Conservation (phyloP, 352 stramenopile species). For the Phytophthora tentaculata region DNA sequence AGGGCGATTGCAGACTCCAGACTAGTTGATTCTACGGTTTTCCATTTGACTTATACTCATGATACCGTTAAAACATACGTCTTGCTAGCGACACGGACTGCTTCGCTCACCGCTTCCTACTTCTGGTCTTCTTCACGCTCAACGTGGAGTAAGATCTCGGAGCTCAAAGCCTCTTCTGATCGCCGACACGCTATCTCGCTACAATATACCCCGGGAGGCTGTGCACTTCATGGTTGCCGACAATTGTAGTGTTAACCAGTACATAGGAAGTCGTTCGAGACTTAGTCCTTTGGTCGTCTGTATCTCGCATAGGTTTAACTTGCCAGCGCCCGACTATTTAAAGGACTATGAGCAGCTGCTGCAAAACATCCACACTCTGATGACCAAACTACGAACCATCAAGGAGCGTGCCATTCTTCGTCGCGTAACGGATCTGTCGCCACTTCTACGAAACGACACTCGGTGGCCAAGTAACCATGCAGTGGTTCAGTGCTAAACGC, state of each 20-base stretch:
- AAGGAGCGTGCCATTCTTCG: neutral
- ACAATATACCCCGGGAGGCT: neutral
- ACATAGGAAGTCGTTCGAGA: slow-evolving; percentile 21
- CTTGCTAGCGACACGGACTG: too few relatives aligned
- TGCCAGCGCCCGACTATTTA: slow-evolving; percentile 18
- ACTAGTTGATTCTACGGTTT: too few relatives aligned
- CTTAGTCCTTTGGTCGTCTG: neutral
- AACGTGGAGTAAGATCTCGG: too few relatives aligned
- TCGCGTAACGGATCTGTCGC: neutral
- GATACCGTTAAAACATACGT: too few relatives aligned
- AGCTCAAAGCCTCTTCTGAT: too few relatives aligned
- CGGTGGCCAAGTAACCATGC: neutral
- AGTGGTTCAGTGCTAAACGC: neutral
- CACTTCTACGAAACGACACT: neutral
- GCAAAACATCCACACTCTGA: neutral
- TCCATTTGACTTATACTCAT: too few relatives aligned
- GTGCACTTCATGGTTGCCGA: neutral
- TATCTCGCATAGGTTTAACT: neutral
- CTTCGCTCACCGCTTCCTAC: too few relatives aligned
- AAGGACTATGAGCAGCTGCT: slow-evolving; percentile 5
- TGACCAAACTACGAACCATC: neutral
- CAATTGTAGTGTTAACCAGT: slow-evolving; percentile 16
- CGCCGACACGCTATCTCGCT: neutral
- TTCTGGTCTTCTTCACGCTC: too few relatives aligned
- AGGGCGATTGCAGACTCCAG: too few relatives aligned